Conservation (phyloP, 441 rosid species). For the Brassica hybrid region DNA sequence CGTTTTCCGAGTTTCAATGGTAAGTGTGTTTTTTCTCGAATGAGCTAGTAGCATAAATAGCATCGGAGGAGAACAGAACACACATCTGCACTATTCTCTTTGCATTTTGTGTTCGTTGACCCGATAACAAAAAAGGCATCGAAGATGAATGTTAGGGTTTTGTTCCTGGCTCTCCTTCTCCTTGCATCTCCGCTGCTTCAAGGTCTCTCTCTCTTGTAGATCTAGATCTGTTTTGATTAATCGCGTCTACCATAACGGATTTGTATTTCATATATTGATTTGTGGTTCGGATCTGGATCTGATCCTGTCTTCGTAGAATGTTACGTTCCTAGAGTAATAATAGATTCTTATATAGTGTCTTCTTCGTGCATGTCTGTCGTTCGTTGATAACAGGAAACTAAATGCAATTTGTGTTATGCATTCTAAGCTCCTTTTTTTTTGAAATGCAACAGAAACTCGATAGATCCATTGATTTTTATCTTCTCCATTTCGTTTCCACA, state of each 20-base stretch:
- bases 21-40: neutral
- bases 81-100: neutral
- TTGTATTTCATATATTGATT: slow-evolving; percentile 6
- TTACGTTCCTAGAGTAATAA: too few species aligned
- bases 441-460: neutral
- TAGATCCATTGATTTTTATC: neutral
- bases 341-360: neutral
- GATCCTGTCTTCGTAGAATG: too few species aligned
- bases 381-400: neutral
- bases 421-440: too few species aligned
- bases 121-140: slow-evolving; percentile 39
- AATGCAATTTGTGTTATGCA: neutral
- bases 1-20: neutral
- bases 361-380: neutral
- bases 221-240: too few species aligned
- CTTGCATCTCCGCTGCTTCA: slow-evolving; percentile 81
- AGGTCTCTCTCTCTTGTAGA: slow-evolving; percentile 57
- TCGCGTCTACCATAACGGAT: too few species aligned
- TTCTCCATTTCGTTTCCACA: too few species aligned
- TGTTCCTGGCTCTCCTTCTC: slow-evolving; percentile 80
- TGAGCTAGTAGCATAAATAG: slow-evolving; percentile 24
- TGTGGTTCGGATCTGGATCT: slow-evolving; percentile 34
- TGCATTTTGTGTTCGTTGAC: slow-evolving; percentile 37
- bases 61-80: slow-evolving; percentile 17
- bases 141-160: slow-evolving; percentile 68